These are phyloP conservation scores for Macaranga tanarius DNA, from an alignment of 441 rosid genomes.

Conservation along the genomic window DNA sequence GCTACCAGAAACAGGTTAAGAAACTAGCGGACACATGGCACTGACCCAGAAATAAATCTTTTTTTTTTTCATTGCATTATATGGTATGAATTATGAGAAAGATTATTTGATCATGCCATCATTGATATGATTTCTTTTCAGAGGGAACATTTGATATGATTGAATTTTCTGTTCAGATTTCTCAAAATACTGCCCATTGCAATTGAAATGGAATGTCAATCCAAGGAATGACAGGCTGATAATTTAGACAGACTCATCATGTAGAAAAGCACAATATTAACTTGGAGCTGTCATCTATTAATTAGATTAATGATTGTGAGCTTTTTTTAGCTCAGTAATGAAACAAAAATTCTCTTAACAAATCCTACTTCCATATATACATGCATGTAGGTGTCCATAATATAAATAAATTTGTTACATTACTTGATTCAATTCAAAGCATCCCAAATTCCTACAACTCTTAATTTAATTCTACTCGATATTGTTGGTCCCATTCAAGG, in stretches of 20 bases:
- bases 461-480: too few species aligned
- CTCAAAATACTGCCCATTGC: background rate
- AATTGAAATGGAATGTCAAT: slow-evolving; percentile 24
- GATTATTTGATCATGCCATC: background rate
- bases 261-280: slow-evolving; percentile 20
- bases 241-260: slow-evolving; percentile 10
- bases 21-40: slow-evolving; percentile 12
- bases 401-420: background rate
- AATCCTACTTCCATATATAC: background rate
- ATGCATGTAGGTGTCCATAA: background rate
- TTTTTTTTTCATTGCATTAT: too few species aligned
- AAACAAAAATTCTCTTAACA: background rate
- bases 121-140: slow-evolving; percentile 16
- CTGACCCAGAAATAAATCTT: background rate
- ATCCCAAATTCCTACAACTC: background rate
- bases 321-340: slow-evolving; percentile 4
- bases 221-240: slow-evolving; percentile 27
- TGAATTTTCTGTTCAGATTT: slow-evolving; percentile 19
- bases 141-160: slow-evolving; percentile 23
- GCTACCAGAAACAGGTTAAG: background rate
- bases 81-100: background rate
- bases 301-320: slow-evolving; percentile 8
- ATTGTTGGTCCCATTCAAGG: background rate
- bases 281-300: slow-evolving; percentile 21
- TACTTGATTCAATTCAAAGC: background rate